These are phyloP conservation scores for Arctostaphylos glauca DNA, from an alignment of 148 eudicot genomes.

Conservation along the genomic window DNA sequence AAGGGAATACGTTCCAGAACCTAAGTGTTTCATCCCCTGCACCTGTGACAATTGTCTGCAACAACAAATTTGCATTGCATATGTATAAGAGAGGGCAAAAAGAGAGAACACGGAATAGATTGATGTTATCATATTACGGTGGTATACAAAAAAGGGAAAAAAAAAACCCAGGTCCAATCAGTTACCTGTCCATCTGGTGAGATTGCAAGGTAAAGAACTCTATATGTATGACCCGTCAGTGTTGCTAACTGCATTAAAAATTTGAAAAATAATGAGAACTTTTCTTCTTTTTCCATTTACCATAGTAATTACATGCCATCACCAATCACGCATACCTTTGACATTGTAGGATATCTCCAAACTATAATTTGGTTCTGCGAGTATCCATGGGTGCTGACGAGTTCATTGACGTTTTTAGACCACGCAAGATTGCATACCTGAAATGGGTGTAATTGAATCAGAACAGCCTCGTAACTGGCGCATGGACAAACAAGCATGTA, in stretches of 20 bases:
- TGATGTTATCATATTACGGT: background rate
- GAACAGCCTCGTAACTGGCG: background rate
- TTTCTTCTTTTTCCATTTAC: background rate
- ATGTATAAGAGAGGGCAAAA: background rate
- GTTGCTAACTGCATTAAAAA: conserved; percentile 60
- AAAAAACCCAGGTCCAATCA: background rate
- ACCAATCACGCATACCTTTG: conserved; percentile 51
- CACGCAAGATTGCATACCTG: conserved; percentile 97
- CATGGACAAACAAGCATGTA: background rate
- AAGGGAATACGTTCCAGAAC: conserved; percentile 95
- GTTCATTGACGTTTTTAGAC: conserved; percentile 89
- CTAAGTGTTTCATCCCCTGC: conserved; percentile 96
- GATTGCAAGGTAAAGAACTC: conserved; percentile 84
- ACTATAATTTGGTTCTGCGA: conserved; percentile 88
- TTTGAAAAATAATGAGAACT: background rate
- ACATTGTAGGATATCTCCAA: conserved; percentile 92
- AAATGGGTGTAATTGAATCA: conserved; percentile 4
- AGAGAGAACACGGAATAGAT: background rate
- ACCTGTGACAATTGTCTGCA: conserved; percentile 93
- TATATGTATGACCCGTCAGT: conserved; percentile 75
- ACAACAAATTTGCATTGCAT: conserved; percentile 1
- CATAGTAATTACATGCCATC: background rate
- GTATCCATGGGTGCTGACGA: conserved; percentile 94
- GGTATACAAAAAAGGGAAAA: background rate
- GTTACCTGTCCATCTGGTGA: conserved; percentile 94